Base-by-base conservation (phyloP, 148 eudicot species). In the Chenopodium formosanum region DNA sequence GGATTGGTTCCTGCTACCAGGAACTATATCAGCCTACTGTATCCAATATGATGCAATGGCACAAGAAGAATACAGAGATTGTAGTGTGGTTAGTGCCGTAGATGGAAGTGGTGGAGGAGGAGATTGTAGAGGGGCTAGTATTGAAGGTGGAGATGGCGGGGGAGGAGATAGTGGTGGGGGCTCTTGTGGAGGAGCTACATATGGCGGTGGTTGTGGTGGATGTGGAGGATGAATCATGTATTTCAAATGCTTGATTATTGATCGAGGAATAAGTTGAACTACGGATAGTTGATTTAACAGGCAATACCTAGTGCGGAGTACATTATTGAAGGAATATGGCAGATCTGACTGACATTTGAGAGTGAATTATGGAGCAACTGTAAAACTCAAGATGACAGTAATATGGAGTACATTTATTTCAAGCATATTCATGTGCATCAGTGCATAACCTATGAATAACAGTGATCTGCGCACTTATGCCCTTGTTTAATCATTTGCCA, bases 11-110 rank as follows among this genome's bases (percentile, higher is more conserved):
- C 66, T 63, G 23, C 66, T 63, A 63, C 66, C 66, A n/a, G 66
- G 66, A 63, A 63, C 27, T 63, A n/a, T 63, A 63, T 63, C 66
- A n/a, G 66, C 66, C 66, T 63, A n/a, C 27, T 63, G n/a, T n/a
- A 20, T 63, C 25, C 66, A n/a, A 7, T n/a, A 22, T 63, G 25
- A 63, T 22, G 66, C 25, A 4, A 56, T 56, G 62, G 17, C 62
- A 63, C 11, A 25, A 63, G n/a, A 20, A 63, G 14, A 63, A 63
- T 4, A 19, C n/a, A 60, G 17, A 14, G 64, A 34, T 34, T 34
- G 37, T 34, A 0, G 37, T 34, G 37, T 3, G 37, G 37, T 0
- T 34, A 34, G 37, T 34, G 2, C 2, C 2, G 37, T 0, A 5
- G 44, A 0, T 37, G 44, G 44, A 37, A 0, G 0, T 37, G 44